Base-by-base conservation (phyloP, 768 basidiomycete genomes). In the Chlorophyllum brunneum region DNA sequence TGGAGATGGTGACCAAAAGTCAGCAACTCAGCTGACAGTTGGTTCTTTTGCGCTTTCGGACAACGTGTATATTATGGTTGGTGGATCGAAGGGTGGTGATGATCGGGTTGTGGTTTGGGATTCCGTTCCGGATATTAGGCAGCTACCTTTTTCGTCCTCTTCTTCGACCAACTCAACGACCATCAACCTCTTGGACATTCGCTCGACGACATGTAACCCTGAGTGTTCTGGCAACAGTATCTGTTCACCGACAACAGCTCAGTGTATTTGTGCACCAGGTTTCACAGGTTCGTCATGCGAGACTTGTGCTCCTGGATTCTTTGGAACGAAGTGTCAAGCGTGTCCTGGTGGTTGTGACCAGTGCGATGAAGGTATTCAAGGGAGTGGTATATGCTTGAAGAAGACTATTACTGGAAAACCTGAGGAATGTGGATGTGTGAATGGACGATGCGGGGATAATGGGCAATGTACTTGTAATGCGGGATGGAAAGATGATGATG, bases 211-310 rank as follows among this genome's bases (percentile, higher is more conserved):
- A 0, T 95, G 92, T 63, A 83, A 86, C 0, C 83, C 88, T 0
- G 72, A 83, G 2, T 95, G 92, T 61, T 76, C 91, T 0, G 79
- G 84, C 1, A 74, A 78, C 0, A 88, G 90, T 9, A 69, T 86
- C 5, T 95, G 92, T 60, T 80, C 84, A 0, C 65, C 51, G 15
- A 38, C 82, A 0, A 77, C 80, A 0, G 88, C 87, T 7, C 80
- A 77, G 11, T 95, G 92, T 60, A 67, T 72, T 0, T 95, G 92
- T 60, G 76, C 82, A 0, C 54, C 79, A 2, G 88, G 88, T 0
- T 95, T 93, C 65, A 82, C 76, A 0, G 92, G 92, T 3, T 65
- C 82, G 4, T 82, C 85, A 0, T 95, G 93, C 68, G 91, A 94
- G 63, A 70, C 80, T 0, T 95, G 92, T 58, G 74, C 81, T 1